These are phyloP conservation scores for Xylariaceae sp. DNA, from an alignment of 2,329 filamentous ascomycete genomes.

Conservation along the genomic window DNA sequence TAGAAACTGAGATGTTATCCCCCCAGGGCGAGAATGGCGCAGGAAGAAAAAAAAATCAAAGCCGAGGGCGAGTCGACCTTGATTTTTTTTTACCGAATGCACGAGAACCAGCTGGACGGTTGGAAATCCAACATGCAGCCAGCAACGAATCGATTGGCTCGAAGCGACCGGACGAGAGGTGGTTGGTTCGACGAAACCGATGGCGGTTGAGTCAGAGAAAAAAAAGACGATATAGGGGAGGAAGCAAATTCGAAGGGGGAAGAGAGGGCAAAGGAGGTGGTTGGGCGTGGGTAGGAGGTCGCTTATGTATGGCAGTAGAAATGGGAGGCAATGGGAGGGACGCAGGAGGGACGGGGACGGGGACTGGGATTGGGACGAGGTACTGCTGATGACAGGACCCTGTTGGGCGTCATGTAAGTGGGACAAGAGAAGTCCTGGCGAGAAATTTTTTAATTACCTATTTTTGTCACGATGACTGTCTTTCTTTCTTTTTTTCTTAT, in stretches of 20 bases:
- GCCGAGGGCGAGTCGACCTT: constrained; percentile 33
- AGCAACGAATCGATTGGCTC: constrained; percentile 14
- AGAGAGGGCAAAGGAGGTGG: constrained; percentile 17
- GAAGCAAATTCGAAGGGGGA: constrained; percentile 30
- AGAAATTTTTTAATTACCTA: constrained; percentile 9
- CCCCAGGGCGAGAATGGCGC: constrained; percentile 28
- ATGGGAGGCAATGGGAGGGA: background rate
- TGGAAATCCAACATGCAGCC: constrained; percentile 32
- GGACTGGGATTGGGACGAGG: no score
- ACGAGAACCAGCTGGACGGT: constrained; percentile 38
- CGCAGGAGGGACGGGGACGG: no score
- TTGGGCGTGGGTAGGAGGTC: constrained; percentile 25
- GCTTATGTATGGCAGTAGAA: constrained; percentile 17
- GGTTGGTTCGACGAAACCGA: constrained; percentile 17
- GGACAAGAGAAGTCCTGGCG: constrained; percentile 4
- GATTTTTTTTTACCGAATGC: constrained; percentile 24
- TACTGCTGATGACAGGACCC: constrained; percentile 1
- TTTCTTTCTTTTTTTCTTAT: constrained; percentile 7
- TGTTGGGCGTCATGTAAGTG: constrained; percentile 10
- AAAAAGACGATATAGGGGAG: constrained; percentile 23
- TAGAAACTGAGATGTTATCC: constrained; percentile 36
- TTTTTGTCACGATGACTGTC: background rate
- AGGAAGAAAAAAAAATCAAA: constrained; percentile 34
- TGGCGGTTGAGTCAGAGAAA: constrained; percentile 21
- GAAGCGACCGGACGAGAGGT: background rate